These are phyloP conservation scores for Cicer arietinum DNA, from an alignment of 306 rosid genomes.

Conservation along the genomic window DNA sequence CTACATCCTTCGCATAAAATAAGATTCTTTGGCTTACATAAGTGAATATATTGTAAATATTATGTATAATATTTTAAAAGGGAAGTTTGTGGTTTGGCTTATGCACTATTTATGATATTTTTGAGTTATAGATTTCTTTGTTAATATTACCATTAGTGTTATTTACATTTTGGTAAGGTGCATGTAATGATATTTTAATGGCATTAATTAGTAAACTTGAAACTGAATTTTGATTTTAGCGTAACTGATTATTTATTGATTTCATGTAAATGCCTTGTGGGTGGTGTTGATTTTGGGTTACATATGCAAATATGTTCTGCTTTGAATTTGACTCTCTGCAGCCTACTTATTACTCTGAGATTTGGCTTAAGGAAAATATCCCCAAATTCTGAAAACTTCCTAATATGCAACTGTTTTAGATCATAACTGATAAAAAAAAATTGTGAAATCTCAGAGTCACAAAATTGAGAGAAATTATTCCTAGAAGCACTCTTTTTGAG, in stretches of 20 bases:
- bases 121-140: conserved; percentile 9
- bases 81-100: conserved; percentile 32
- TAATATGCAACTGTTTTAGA: background rate
- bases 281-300: background rate
- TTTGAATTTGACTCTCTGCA: background rate
- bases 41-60: background rate
- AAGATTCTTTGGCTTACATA: conserved; percentile 1
- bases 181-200: conserved; percentile 24
- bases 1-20: background rate
- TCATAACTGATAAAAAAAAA: background rate
- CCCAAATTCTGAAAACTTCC: background rate
- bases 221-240: conserved; percentile 18
- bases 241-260: conserved; percentile 13
- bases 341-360: background rate
- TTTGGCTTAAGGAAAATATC: background rate
- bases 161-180: conserved; percentile 13
- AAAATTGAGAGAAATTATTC: background rate
- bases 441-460: background rate
- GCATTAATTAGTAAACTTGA: background rate
- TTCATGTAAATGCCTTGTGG: conserved; percentile 14
- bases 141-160: conserved; percentile 2
- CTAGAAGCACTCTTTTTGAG: background rate
- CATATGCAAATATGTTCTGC: background rate
- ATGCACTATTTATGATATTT: conserved; percentile 12
- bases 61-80: conserved; percentile 8